Percentiles rank a stretch among this genome's conserved stretches.
Conservation (phyloP, 208 protist species). For the Acanthamoeba lenticulata region DNA sequence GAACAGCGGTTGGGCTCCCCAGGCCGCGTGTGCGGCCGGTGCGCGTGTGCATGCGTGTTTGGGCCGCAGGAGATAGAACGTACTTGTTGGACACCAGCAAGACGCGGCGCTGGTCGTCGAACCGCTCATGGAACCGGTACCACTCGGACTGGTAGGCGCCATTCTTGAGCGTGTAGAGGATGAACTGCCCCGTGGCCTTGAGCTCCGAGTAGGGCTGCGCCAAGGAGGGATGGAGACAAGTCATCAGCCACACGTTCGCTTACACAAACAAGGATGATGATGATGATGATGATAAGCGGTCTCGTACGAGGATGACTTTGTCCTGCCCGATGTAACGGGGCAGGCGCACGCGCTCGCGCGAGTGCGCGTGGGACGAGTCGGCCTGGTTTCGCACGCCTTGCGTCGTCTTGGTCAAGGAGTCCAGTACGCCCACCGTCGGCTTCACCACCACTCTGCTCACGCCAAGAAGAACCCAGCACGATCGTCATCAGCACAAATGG, state of each 20-base stretch:
- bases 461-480: no score
- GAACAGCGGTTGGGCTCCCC: neutral
- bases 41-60: no score
- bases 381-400: conserved; percentile 77
- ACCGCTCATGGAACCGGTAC: conserved; percentile 46
- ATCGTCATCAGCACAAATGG: no score
- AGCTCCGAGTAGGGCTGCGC: conserved; percentile 34
- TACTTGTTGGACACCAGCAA: conserved; percentile 56
- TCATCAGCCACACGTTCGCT: neutral
- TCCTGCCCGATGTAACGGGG: conserved; percentile 61
- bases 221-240: no score
- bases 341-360: neutral
- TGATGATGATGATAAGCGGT: neutral
- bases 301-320: conserved; percentile 60
- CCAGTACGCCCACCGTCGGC: conserved; percentile 84
- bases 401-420: conserved; percentile 76
- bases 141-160: conserved; percentile 58
- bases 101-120: neutral
- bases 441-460: conserved; percentile 77
- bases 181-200: conserved; percentile 31
- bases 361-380: conserved; percentile 39
- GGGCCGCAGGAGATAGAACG: no score
- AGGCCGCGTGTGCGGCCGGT: no score
- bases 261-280: neutral
- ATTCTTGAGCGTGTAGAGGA: conserved; percentile 52